Percentiles rank a stretch among this genome's conserved stretches.
These are phyloP conservation scores for Cairneyella variabilis DNA, from an alignment of 495 filamentous ascomycete genomes.

Conservation along the genomic window DNA sequence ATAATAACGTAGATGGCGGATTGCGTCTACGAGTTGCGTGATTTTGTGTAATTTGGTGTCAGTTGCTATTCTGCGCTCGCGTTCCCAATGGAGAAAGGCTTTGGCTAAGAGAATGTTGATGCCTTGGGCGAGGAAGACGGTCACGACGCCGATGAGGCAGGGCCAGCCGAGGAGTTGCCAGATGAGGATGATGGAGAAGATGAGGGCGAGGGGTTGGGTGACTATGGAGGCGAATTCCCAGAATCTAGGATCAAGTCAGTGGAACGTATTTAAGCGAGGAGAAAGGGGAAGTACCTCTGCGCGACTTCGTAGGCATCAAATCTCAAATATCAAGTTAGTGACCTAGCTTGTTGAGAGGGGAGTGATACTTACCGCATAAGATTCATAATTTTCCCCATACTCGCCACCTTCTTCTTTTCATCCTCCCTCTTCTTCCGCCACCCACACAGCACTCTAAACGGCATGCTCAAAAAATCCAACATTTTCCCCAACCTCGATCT, in stretches of 20 bases:
- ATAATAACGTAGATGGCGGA: conserved; percentile 84
- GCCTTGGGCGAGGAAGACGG: conserved; percentile 59
- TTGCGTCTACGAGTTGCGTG: conserved; percentile 77
- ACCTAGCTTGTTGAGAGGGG: not conserved
- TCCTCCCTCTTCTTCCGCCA: conserved; percentile 23
- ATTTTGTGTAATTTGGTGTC: conserved; percentile 70
- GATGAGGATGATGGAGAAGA: conserved; percentile 65
- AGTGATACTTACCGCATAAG: conserved; percentile 50
- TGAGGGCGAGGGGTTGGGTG: conserved; percentile 62
- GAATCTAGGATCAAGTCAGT: conserved; percentile 40
- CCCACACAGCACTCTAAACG: conserved; percentile 11
- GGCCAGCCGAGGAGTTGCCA: conserved; percentile 75
- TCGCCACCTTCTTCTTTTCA: conserved; percentile 47
- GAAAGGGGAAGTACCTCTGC: conserved; percentile 38
- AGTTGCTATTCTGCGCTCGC: conserved; percentile 58
- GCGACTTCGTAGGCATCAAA: conserved; percentile 77
- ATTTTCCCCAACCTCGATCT: not conserved
- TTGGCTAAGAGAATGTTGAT: conserved; percentile 62
- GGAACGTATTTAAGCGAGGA: not conserved
- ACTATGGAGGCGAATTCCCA: conserved; percentile 74
- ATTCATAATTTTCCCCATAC: conserved; percentile 82
- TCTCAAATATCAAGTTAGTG: conserved; percentile 12
- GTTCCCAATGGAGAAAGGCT: conserved; percentile 57
- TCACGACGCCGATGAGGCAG: conserved; percentile 67
- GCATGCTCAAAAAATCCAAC: conserved; percentile 8